Evolutionary conservation across 169 alveolate species (phyloP).

Genomic region (Plasmodium billcollinsi): DNA sequence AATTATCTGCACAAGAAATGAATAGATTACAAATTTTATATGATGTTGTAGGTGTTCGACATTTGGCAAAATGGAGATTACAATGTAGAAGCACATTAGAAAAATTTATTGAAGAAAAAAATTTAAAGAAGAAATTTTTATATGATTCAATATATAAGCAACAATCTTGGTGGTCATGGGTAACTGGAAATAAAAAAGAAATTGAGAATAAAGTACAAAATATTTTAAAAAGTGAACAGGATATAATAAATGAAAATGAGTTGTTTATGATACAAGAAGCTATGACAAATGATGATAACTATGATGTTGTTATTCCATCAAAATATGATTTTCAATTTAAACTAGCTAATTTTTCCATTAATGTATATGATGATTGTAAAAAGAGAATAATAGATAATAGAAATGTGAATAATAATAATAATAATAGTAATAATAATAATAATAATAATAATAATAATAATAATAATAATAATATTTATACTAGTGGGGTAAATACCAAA

Average conservation of each 20-base stretch:
- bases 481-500: neutral
- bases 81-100: constrained; percentile 80
- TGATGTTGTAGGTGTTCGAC: constrained; percentile 89
- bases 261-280: constrained; percentile 79
- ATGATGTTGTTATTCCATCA: constrained; percentile 82
- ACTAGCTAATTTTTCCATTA: constrained; percentile 77
- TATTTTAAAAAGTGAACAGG: constrained; percentile 75
- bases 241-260: constrained; percentile 76
- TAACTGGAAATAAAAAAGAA: constrained; percentile 78
- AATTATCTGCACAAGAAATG: constrained; percentile 70
- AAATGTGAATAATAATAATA: neutral
- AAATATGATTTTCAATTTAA: constrained; percentile 78
- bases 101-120: constrained; percentile 80
- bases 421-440: neutral
- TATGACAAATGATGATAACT: constrained; percentile 78
- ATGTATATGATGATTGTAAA: constrained; percentile 77
- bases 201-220: constrained; percentile 75
- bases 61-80: constrained; percentile 89
- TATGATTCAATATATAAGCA: constrained; percentile 79
- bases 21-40: constrained; percentile 82
- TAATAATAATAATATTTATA: neutral
- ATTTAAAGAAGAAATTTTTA: constrained; percentile 78
- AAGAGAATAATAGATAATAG: neutral
- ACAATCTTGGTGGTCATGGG: constrained; percentile 87
- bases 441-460: neutral